Conservation (phyloP, 2,329 filamentous ascomycete genomes). For the Diaporthe amygdali region DNA sequence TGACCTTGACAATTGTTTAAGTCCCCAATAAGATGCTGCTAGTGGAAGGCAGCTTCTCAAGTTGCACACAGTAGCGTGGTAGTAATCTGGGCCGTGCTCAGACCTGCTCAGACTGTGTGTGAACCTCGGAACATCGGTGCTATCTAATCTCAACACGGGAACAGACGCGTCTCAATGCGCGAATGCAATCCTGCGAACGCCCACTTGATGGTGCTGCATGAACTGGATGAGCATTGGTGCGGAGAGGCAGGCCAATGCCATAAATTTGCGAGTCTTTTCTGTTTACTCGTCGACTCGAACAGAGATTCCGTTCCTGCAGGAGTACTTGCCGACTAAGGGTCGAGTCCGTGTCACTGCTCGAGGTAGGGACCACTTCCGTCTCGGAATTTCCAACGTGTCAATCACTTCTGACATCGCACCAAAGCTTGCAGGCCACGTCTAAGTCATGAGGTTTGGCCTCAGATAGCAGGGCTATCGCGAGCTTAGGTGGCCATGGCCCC, state of each 20-base stretch:
- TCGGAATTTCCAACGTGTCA: background rate
- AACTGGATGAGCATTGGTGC: background rate
- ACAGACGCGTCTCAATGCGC: constrained; percentile 8
- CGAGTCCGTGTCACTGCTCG: background rate
- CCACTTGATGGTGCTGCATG: background rate
- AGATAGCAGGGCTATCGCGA: background rate
- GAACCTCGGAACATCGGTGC: background rate
- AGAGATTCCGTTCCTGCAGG: background rate
- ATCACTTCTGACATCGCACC: background rate
- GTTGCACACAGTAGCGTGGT: background rate
- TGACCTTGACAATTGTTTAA: background rate
- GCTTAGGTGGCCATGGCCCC: background rate
- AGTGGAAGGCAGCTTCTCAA: background rate
- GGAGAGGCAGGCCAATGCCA: background rate
- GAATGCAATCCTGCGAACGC: background rate
- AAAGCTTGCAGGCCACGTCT: background rate
- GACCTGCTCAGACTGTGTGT: background rate
- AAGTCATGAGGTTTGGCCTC: background rate
- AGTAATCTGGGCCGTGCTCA: background rate
- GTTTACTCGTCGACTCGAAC: background rate
- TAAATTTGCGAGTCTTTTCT: background rate
- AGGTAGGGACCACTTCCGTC: background rate
- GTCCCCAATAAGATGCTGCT: background rate
- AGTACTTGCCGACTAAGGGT: background rate
- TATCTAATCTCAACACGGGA: background rate